phyloP scores from a whole-genome alignment of 495 filamentous ascomycete genomes.

The Penicillium soppii region DNA sequence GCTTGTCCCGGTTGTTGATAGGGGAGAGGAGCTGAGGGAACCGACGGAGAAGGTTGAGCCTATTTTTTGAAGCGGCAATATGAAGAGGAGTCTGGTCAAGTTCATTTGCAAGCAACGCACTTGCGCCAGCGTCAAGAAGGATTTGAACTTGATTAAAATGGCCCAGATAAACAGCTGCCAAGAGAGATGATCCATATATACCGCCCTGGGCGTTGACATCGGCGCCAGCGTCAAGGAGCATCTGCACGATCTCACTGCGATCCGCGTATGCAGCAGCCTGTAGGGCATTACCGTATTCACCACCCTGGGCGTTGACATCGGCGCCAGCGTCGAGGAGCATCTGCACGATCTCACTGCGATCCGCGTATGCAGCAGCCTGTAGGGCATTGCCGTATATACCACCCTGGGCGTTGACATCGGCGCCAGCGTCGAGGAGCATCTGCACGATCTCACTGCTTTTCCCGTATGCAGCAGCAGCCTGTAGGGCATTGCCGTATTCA shows the following conservation, averaged over 20 bases:
- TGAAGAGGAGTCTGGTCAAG: constrained; percentile 6
- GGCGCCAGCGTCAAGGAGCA: background rate
- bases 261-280: background rate
- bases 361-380: background rate
- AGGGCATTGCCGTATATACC: too few species aligned
- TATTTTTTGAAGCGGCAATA: background rate
- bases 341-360: background rate
- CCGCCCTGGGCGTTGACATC: constrained; percentile 1
- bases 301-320: background rate
- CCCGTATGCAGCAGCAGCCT: too few species aligned
- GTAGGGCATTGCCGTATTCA: too few species aligned
- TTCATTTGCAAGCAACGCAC: background rate
- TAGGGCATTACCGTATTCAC: background rate
- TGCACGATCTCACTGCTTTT: too few species aligned
- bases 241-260: background rate
- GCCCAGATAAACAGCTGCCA: background rate
- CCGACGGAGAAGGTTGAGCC: background rate
- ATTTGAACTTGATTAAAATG: background rate
- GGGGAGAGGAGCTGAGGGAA: background rate
- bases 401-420: too few species aligned
- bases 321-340: background rate
- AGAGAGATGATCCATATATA: background rate
- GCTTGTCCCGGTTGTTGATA: background rate
- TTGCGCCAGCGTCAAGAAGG: constrained; percentile 6
- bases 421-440: too few species aligned